Percentiles rank a stretch among this genome's conserved stretches.
phyloP scores from a whole-genome alignment of 805 yeast genomes.

The Zygosaccharomyces siamensis region DNA sequence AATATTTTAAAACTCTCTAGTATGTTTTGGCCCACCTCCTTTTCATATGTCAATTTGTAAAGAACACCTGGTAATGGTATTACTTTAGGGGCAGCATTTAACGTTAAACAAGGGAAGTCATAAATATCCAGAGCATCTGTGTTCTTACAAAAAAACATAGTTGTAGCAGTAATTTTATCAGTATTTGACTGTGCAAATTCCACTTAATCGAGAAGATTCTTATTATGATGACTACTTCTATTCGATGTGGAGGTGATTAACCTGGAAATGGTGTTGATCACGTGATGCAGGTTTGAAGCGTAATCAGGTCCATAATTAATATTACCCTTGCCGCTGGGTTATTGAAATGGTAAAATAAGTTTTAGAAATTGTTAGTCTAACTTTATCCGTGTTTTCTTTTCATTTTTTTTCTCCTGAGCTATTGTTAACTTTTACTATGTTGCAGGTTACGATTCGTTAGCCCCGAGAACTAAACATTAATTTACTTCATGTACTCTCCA shows the following conservation, averaged over 20 bases:
- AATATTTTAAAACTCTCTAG: slow-evolving; percentile 38
- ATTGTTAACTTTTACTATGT: too few relatives aligned
- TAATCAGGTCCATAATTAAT: background rate
- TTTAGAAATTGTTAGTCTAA: too few relatives aligned
- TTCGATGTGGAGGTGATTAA: slow-evolving; percentile 1
- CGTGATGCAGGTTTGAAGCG: background rate
- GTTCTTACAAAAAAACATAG: slow-evolving; percentile 3
- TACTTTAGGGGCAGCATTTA: slow-evolving; percentile 24
- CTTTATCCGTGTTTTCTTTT: too few relatives aligned
- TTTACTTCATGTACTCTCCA: background rate
- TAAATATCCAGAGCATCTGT: background rate
- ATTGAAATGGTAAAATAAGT: too few relatives aligned
- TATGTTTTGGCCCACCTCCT: slow-evolving; percentile 44
- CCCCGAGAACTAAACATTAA: too few relatives aligned
- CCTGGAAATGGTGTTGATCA: background rate
- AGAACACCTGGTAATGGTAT: slow-evolving; percentile 60
- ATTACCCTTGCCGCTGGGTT: too few relatives aligned
- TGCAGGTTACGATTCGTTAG: too few relatives aligned
- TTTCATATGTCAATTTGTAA: slow-evolving; percentile 51
- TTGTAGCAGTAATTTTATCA: background rate
- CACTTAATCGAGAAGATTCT: background rate
- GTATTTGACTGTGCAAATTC: background rate
- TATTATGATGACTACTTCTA: background rate
- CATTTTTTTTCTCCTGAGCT: too few relatives aligned
- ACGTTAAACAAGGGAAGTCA: slow-evolving; percentile 16